phyloP scores from a whole-genome alignment of 805 yeast species.

The Cyberlindnera euphorbiae region DNA sequence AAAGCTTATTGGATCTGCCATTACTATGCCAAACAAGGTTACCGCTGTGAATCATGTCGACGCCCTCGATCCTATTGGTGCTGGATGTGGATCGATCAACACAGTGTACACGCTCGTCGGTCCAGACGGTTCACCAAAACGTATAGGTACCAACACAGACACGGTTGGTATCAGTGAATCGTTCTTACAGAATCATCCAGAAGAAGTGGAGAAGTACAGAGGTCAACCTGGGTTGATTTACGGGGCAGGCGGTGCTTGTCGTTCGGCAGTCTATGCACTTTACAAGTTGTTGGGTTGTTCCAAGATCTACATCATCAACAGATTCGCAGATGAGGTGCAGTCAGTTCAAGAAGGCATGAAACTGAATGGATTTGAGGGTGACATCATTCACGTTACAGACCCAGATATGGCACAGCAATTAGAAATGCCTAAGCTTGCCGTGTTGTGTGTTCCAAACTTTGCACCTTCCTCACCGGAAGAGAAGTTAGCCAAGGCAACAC shows the following conservation, averaged over 20 bases:
- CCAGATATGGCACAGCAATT: conserved; percentile 19
- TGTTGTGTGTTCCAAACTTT: conserved; percentile 24
- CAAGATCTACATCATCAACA: conserved; percentile 23
- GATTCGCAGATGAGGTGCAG: conserved; percentile 20
- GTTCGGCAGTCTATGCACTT: conserved; percentile 24
- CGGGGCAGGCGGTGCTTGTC: conserved; percentile 28
- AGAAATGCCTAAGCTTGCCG: conserved; percentile 17
- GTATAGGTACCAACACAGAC: conserved; percentile 25
- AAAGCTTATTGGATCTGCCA: conserved; percentile 20
- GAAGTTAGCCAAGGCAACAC: conserved; percentile 18
- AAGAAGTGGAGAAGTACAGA: conserved; percentile 9
- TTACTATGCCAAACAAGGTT: conserved; percentile 26
- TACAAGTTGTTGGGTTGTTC: conserved; percentile 22
- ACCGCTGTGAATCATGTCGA: conserved; percentile 20
- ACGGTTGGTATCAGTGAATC: conserved; percentile 24
- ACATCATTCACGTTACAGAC: conserved; percentile 20
- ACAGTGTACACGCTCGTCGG: conserved; percentile 20
- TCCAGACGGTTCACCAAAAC: conserved; percentile 3
- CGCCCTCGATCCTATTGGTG: conserved; percentile 19
- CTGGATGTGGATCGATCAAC: conserved; percentile 26
- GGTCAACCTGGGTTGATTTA: conserved; percentile 22
- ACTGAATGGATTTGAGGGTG: conserved; percentile 22
- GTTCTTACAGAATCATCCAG: conserved; percentile 19
- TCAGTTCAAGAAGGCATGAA: conserved; percentile 17
- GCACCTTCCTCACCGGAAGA: conserved; percentile 17